Evolutionary conservation across 257 asterid genomes (phyloP), one percentile per base, ranked within the genome.

Genomic region (Penstemon newberryi): DNA sequence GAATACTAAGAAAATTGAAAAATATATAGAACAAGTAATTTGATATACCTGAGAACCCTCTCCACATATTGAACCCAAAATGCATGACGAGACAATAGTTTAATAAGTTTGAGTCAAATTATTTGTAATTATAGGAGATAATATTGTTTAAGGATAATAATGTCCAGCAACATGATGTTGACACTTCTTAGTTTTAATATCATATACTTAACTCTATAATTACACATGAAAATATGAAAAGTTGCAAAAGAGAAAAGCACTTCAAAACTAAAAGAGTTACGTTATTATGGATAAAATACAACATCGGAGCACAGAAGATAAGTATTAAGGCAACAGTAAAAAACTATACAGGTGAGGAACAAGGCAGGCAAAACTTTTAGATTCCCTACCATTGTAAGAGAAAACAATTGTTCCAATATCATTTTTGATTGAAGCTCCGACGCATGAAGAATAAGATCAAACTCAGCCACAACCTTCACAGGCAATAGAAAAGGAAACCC

Each of bases 381-480:
- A 76, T 80, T 76, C 86, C 92, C 94, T 89, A 92, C 95, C 98
- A 87, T 86, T 77, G 79, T 70, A 82, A 74, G 85, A 85, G 92
- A 86, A 83, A 85, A 85, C 86, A 86, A 83, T 72, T 25, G 33
- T 25, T 25, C 86, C 94, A 90, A 80, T 84, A 82, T 84, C 89
- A 92, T 82, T 83, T 74, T 25, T 25, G 81, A 85, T 78, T 82
- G 96, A 80, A 78, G 98, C 96, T 90, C 95, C 98, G 80, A 89
- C 65, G 94, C 96, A 89, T 93, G 86, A 75, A 89, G 91, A 86
- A 84, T 86, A 80, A 81, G 89, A 82, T 84, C 92, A 91, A 84
- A 82, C 82, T 81, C 88, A 79, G 92, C 92, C 92, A 75, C 93
- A 85, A 87, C 97, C 96, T 89, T 91, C 96, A 89, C 75, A 86